Evolutionary conservation across 805 yeast species (phyloP).

Genomic region (Metschnikowia lunata): DNA sequence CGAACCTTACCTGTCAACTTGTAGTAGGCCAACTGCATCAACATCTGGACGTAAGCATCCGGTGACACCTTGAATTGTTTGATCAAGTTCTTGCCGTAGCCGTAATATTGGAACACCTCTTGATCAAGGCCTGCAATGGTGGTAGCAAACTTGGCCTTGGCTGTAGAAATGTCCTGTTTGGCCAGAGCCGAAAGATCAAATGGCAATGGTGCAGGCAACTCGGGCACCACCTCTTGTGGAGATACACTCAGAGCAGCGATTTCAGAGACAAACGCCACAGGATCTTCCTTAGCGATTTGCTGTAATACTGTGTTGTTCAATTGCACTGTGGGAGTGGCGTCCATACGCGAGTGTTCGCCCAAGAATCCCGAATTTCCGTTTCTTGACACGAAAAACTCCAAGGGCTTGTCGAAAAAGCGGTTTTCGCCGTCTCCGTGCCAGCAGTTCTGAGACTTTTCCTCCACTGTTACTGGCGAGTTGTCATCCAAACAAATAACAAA

Average conservation of each 20-base stretch:
- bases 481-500: constrained; percentile 77
- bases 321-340: constrained; percentile 91
- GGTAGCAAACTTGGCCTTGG: constrained; percentile 51
- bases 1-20: constrained; percentile 73
- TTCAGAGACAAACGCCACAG: constrained; percentile 26
- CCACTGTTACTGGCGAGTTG: constrained; percentile 69
- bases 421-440: constrained; percentile 97
- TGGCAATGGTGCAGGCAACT: constrained; percentile 28
- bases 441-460: constrained; percentile 75
- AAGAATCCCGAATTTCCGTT: constrained; percentile 89
- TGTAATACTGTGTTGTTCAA: constrained; percentile 72
- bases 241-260: constrained; percentile 16
- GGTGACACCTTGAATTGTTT: constrained; percentile 85
- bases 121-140: constrained; percentile 68
- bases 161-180: constrained; percentile 48
- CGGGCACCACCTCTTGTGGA: constrained; percentile 13
- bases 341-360: constrained; percentile 98
- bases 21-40: constrained; percentile 86
- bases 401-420: constrained; percentile 88
- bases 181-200: constrained; percentile 59
- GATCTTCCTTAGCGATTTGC: constrained; percentile 48
- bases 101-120: constrained; percentile 73
- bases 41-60: constrained; percentile 88
- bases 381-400: constrained; percentile 74
- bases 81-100: constrained; percentile 82